These are phyloP conservation scores for Epichloe bromicola DNA, from an alignment of 2,329 filamentous ascomycete species.

Conservation along the genomic window DNA sequence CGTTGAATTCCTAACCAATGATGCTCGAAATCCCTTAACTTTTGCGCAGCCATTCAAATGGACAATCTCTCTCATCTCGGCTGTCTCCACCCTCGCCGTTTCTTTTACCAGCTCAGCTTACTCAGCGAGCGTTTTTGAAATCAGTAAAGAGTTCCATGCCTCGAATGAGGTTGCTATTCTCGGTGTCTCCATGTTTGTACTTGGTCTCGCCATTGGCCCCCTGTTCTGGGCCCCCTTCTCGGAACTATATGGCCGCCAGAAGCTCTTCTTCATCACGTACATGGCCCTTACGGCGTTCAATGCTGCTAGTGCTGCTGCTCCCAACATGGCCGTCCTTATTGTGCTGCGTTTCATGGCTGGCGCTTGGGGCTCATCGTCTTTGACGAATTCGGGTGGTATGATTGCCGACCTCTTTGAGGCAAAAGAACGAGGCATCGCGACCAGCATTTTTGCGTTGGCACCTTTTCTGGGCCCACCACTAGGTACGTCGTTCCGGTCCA, in stretches of 20 bases:
- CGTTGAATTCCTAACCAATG: slow-evolving; percentile 54
- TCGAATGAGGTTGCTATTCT: slow-evolving; percentile 41
- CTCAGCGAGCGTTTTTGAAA: slow-evolving; percentile 40
- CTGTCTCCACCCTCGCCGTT: slow-evolving; percentile 54
- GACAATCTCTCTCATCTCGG: slow-evolving; percentile 48
- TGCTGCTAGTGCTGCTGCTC: slow-evolving; percentile 41
- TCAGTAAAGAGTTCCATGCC: slow-evolving; percentile 42
- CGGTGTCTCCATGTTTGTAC: slow-evolving; percentile 50
- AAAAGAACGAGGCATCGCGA: slow-evolving; percentile 41
- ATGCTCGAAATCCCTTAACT: slow-evolving; percentile 53
- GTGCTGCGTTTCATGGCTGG: slow-evolving; percentile 59
- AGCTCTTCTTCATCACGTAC: slow-evolving; percentile 47
- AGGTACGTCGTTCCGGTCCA: slow-evolving; percentile 18
- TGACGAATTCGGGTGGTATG: slow-evolving; percentile 50
- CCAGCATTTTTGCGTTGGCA: slow-evolving; percentile 46
- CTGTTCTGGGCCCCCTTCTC: slow-evolving; percentile 54
- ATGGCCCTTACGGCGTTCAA: slow-evolving; percentile 47
- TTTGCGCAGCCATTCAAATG: slow-evolving; percentile 49
- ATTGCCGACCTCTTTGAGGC: slow-evolving; percentile 51
- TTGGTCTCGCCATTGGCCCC: slow-evolving; percentile 49
- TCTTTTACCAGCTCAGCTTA: slow-evolving; percentile 59
- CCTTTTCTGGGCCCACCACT: slow-evolving; percentile 50
- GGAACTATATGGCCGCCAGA: slow-evolving; percentile 49
- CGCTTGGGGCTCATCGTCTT: slow-evolving; percentile 46
- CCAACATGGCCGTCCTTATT: slow-evolving; percentile 46